Conservation (phyloP, 345 rosid genomes). For the Eucalyptus grandis region DNA sequence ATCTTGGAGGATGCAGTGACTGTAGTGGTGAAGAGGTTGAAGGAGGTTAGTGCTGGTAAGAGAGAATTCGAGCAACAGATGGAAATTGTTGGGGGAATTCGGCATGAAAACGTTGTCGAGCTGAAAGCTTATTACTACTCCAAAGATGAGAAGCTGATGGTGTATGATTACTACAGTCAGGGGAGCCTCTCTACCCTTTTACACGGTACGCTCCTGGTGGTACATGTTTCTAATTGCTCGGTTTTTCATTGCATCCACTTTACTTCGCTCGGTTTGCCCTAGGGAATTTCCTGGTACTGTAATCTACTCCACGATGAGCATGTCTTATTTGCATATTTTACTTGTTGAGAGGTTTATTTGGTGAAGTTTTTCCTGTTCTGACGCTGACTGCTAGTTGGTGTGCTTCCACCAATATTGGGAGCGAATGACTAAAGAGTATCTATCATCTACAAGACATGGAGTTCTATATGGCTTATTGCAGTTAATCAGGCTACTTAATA, state of each 20-base stretch:
- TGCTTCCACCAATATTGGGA: not conserved
- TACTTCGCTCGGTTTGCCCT: not conserved
- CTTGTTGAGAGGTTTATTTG: not conserved
- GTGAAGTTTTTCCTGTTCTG: not conserved
- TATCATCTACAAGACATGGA: too few species aligned
- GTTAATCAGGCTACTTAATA: not conserved
- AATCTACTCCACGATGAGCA: not conserved
- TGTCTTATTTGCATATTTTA: not conserved
- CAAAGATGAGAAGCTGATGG: conserved; percentile 84
- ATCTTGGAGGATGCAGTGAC: conserved; percentile 64
- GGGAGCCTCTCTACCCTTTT: conserved; percentile 64
- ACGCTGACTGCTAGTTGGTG: not conserved
- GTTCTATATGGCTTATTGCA: too few species aligned
- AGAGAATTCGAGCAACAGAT: conserved; percentile 92
- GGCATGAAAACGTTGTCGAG: conserved; percentile 71
- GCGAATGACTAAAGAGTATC: not conserved
- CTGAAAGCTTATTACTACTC: conserved; percentile 85
- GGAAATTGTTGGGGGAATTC: conserved; percentile 72
- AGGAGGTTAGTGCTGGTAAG: conserved; percentile 70
- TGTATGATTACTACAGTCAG: conserved; percentile 52
- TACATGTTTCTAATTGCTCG: not conserved
- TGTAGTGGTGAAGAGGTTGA: conserved; percentile 78
- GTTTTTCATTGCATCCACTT: not conserved
- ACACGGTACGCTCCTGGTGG: conserved; percentile 45
- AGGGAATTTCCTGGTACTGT: not conserved